Evolutionary conservation across 2,329 filamentous ascomycete species (phyloP).

Genomic region (Aspergillus fijiensis): DNA sequence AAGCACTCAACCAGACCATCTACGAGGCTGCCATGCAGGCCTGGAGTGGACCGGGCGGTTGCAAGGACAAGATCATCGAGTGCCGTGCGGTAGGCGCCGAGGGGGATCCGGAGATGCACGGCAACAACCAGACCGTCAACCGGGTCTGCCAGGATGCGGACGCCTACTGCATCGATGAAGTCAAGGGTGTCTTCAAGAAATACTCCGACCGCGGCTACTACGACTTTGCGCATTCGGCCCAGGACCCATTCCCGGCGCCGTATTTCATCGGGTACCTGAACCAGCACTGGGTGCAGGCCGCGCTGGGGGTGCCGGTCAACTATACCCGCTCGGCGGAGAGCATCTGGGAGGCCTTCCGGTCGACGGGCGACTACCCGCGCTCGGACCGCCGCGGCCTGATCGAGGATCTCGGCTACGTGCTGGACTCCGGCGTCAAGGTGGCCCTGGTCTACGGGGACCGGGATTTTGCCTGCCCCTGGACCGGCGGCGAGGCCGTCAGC

Average conservation of each 20-base stretch:
- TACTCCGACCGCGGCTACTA: constrained; percentile 53
- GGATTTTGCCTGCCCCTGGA: constrained; percentile 59
- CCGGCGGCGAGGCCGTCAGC: constrained; percentile 55
- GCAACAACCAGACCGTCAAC: constrained; percentile 48
- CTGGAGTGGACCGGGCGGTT: constrained; percentile 51
- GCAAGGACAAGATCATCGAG: constrained; percentile 53
- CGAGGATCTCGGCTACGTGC: constrained; percentile 46
- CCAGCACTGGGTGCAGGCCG: constrained; percentile 56
- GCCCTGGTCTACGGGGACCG: constrained; percentile 59
- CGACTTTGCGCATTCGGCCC: constrained; percentile 54
- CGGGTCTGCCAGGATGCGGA: constrained; percentile 46
- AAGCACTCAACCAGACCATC: constrained; percentile 50
- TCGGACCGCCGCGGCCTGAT: constrained; percentile 44
- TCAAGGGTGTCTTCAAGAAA: constrained; percentile 47
- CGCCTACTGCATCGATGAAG: constrained; percentile 45
- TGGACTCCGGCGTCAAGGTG: constrained; percentile 59
- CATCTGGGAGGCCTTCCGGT: constrained; percentile 48
- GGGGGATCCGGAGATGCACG: constrained; percentile 52
- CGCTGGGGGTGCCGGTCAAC: constrained; percentile 61
- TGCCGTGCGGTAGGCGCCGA: constrained; percentile 51
- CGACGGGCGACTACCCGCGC: constrained; percentile 51
- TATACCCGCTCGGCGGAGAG: constrained; percentile 50
- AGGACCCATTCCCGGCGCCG: constrained; percentile 54
- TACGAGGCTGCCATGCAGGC: constrained; percentile 49
- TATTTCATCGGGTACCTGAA: constrained; percentile 59